Base-by-base conservation (phyloP, 2,329 filamentous ascomycete genomes). In the Aulographum hederae region DNA sequence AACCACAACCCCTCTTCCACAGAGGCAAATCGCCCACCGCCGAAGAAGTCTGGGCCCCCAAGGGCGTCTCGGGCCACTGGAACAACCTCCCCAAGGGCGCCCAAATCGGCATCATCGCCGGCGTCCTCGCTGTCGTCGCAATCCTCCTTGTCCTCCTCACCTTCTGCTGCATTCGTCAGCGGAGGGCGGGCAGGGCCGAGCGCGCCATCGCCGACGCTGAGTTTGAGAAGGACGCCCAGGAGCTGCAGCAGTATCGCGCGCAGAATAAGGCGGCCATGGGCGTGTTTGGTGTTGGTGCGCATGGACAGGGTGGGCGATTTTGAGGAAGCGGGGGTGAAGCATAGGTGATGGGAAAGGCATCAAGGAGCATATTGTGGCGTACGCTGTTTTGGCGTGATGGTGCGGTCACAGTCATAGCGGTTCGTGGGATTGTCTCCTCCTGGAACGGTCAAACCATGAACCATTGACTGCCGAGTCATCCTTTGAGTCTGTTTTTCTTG, bases 151-250 rank as follows among this genome's bases (percentile, higher is more conserved):
- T 46, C 31, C 38, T 53, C 33, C 25, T 43, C 21, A 17, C 26
- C 19, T 52, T 53, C 42, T 54, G 41, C 44, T 55, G 48, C 45
- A 42, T 55, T 43, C 50, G 50, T 42, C 49, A 53, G 38, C 48
- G 50, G 28, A 50, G 50, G 30, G 46, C 44, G 2, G 53, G 53
- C 26, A 45, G 41, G 32, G 42, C 38, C 16, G 52, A 54, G 32
- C 43, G 45, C 32, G 44, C 44, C 16, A 36, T 33, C 13, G 35
- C 35, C 5, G 35, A 37, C 18, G 28, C 29, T 4, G 20, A 37
- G 30, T 37, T 36, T 26, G 35, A 31, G 14, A 32, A 28, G 21
- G 34, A 32, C 27, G 27, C 11, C 10, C 8, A 8, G 10, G 27
- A 28, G 20, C 26, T 35, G 13, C 31, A 20, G 13, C 16, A 37